Evolutionary conservation across 305 asterid species (phyloP), one percentile per base, ranked within the genome.

Genomic region (Plantago coronopus): DNA sequence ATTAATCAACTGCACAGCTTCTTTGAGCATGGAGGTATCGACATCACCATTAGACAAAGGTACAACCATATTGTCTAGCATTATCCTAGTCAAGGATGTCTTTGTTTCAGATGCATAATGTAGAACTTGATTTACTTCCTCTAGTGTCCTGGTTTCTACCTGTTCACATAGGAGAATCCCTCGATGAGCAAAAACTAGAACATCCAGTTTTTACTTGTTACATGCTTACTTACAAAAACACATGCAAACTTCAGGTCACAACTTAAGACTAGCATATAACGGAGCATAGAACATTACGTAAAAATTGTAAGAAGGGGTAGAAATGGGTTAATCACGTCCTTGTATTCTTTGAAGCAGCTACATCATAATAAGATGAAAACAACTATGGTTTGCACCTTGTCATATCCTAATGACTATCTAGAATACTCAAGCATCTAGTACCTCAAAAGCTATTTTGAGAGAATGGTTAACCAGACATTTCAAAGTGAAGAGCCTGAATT

Each of bases 51-150:
- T 57, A 44, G 88, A 73, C 72, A 85, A 74, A 17, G 99, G 99
- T 64, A 89, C 83, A 29, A 87, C 95, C 97, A 90, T 87, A 77
- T 87, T 87, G 70, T 90, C 96, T 57, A 90, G 79, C 97, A 85
- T 87, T 77, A 90, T 83, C 76, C 96, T 83, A 38, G 82, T 80
- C 71, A 87, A 69, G 48, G 83, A 79, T 25, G 94, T 82, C 74
- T 80, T 80, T 43, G 78, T 73, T 57, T 80, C 74, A 64, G 97
- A 79, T 69, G 96, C 94, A 71, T 87, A 93, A 42, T 79, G 66
- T 57, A 93, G 72, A 25, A 83, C 89, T 80, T 89, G 83, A 27
- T 70, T 80, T 73, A 93, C 89, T 85, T 93, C 99, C 62, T 84
- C 90, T 20, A 87, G 82, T 17, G 95, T 93, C 81, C 97, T 78